Conservation (phyloP, 2,329 filamentous ascomycete genomes). For the Pseudogymnoascus sp. region DNA sequence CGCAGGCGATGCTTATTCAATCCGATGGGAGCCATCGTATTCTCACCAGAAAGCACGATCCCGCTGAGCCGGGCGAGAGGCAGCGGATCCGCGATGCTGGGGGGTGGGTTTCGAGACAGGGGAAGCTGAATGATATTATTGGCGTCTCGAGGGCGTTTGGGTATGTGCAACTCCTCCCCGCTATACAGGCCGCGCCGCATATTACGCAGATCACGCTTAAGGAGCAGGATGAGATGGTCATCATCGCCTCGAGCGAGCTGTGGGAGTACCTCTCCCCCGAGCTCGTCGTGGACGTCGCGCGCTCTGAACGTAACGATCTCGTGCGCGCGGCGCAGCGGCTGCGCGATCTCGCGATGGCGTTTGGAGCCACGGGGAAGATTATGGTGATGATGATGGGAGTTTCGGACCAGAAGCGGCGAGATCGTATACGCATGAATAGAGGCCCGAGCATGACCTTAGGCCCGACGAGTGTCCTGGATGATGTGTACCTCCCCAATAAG, state of each 20-base stretch:
- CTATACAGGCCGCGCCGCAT: constrained; percentile 84
- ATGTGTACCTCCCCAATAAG: constrained; percentile 56
- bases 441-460: constrained; percentile 75
- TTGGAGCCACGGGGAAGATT: constrained; percentile 86
- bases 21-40: constrained; percentile 76
- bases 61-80: constrained; percentile 74
- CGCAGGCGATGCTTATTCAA: constrained; percentile 89
- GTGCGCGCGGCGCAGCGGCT: constrained; percentile 95
- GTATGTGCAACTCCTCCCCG: constrained; percentile 84
- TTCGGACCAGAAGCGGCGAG: constrained; percentile 77
- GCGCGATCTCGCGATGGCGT: constrained; percentile 88
- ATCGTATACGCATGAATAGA: constrained; percentile 60
- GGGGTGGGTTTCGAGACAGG: constrained; percentile 90
- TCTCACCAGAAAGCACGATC: constrained; percentile 86
- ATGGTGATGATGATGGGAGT: constrained; percentile 99
- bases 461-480: constrained; percentile 63
- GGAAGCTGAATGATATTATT: constrained; percentile 83
- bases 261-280: constrained; percentile 93
- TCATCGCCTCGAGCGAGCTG: constrained; percentile 83
- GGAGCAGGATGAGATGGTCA: constrained; percentile 86
- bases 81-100: constrained; percentile 88
- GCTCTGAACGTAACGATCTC: constrained; percentile 76
- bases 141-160: constrained; percentile 93
- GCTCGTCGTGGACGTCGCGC: constrained; percentile 82
- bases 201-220: constrained; percentile 69